Base-by-base conservation (phyloP, 1,139 yeast genomes). In the Blastobotrys capitulatus region DNA sequence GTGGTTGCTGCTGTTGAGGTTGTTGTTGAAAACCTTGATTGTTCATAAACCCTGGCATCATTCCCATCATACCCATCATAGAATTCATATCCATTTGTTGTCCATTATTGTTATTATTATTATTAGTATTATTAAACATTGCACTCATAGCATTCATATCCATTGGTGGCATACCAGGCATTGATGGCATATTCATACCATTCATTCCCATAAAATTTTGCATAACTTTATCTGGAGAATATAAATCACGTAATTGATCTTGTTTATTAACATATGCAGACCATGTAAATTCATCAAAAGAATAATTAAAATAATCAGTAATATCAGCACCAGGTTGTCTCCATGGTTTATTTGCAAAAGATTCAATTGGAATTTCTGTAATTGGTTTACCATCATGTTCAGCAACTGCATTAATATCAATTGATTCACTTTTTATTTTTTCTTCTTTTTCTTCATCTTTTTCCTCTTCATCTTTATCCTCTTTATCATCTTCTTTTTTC, bases 241-340 rank as follows among this genome's bases (percentile, higher is more conserved):
- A 88, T 55, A 85, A 92, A 8, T 86, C 83, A 51, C 95, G 76
- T 46, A 85, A 65, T 56, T 82, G 83, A 66, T 89, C 96, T 64
- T 90, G 97, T 65, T 88, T 88, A 47, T 84, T 76, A 57, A 96
- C 83, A 68, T 92, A 92, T 20, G 94, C 90, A 47, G 86, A 82
- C 99, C 99, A 92, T 15, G 97, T 86, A 56, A 86, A 79, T 69
- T 92, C 99, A 65, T 94, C 96, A 64, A 92, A 92, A 1, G 98
- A 98, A 61, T 83, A 92, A 68, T 92, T 92, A 73, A 92, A 92
- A 66, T 89, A 92, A 67, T 92, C 98, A 2, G 95, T 80, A 40
- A 87, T 73, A 67, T 92, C 97, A 2, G 96, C 96, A 46, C 97
- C 97, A 0, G 97, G 97, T 57, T 86, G 83, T 62, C 98, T 78